These are phyloP conservation scores for Euptelea pleiosperma DNA, from an alignment of 164 flowering plant species.

Conservation along the genomic window DNA sequence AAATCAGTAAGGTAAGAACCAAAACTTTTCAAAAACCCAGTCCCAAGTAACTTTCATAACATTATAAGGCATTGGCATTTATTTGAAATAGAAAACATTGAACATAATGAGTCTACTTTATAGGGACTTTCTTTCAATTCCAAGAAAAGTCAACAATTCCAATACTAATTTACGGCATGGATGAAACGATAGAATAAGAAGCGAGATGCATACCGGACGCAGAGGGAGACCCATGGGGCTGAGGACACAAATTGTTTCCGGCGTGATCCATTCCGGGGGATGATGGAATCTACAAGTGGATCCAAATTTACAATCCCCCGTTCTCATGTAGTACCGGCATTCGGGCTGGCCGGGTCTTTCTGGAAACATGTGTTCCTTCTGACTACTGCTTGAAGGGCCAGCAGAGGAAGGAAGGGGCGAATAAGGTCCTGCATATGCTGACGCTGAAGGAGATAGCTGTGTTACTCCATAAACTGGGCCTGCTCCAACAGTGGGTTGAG, in stretches of 20 bases:
- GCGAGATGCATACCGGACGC: conserved; percentile 57
- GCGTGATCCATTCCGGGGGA: conserved; percentile 51
- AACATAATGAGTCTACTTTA: no score
- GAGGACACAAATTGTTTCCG: conserved; percentile 39
- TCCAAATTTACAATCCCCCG: conserved; percentile 93
- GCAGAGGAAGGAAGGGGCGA: conserved; percentile 37
- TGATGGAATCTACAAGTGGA: conserved; percentile 91
- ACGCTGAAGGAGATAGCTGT: conserved; percentile 58
- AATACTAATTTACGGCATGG: not conserved
- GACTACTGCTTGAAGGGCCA: conserved; percentile 48
- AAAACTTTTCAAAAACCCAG: not conserved
- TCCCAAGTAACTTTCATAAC: no score
- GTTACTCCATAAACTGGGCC: conserved; percentile 53
- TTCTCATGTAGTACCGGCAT: conserved; percentile 81
- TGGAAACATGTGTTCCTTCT: conserved; percentile 60
- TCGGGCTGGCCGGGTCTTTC: conserved; percentile 93
- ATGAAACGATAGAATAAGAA: not conserved
- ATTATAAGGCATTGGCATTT: no score
- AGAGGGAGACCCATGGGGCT: conserved; percentile 78
- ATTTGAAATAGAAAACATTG: no score
- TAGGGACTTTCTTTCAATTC: not conserved
- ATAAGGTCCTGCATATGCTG: conserved; percentile 59
- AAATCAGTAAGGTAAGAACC: not conserved
- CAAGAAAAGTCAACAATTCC: conserved; percentile 1
- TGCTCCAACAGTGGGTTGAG: conserved; percentile 51